phyloP scores from a whole-genome alignment of 2,329 filamentous ascomycete genomes.

The Botrytis squamosa region DNA sequence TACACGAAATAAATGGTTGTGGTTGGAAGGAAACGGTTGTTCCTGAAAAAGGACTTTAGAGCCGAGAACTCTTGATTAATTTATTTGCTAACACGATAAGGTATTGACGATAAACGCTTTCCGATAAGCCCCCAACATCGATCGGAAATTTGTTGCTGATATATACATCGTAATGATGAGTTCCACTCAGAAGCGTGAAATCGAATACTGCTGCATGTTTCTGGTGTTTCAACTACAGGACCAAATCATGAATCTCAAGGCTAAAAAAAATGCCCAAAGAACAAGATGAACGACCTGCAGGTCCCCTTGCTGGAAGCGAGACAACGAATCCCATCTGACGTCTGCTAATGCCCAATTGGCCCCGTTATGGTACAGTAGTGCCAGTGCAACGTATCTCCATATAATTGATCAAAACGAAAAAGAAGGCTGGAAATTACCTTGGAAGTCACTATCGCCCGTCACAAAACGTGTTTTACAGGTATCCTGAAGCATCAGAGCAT shows the following conservation, averaged over 20 bases:
- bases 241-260: not conserved
- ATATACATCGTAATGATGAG: not conserved
- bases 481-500: not conserved
- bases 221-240: not conserved
- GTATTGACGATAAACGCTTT: not conserved
- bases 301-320: constrained; percentile 9
- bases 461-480: constrained; percentile 3
- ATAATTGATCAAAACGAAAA: constrained; percentile 20
- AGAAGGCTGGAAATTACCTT: constrained; percentile 14
- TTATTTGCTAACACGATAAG: not conserved
- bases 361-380: constrained; percentile 7
- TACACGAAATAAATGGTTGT: not conserved
- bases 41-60: not conserved
- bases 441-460: not conserved
- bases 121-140: not conserved
- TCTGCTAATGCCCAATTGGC: constrained; percentile 13
- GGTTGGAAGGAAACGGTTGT: not conserved
- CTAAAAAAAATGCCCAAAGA: not conserved
- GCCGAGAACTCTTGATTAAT: not conserved
- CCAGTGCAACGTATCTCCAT: constrained; percentile 8
- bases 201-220: not conserved
- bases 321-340: not conserved
- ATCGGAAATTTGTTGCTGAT: not conserved
- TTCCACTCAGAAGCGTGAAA: not conserved
- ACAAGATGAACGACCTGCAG: constrained; percentile 5